These are phyloP conservation scores for Hypoxylon rickii DNA, from an alignment of 495 filamentous ascomycete species.

Conservation along the genomic window DNA sequence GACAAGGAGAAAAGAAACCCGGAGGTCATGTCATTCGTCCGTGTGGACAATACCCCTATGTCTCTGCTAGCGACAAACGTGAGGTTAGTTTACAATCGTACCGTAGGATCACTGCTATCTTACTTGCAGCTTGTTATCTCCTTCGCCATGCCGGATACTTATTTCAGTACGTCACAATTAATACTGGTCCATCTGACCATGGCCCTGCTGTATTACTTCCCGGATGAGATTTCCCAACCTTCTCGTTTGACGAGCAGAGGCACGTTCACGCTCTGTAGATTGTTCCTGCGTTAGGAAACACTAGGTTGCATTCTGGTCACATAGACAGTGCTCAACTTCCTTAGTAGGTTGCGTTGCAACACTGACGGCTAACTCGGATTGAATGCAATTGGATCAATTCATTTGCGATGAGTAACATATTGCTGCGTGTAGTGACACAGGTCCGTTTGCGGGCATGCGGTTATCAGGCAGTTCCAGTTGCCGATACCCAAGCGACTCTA, in stretches of 20 bases:
- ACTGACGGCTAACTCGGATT: conserved; percentile 30
- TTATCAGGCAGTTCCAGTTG: no score
- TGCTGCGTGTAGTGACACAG: no score
- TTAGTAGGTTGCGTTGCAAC: conserved; percentile 17
- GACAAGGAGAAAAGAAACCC: background rate
- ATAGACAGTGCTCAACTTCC: no score
- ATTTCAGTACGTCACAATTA: conserved; percentile 15
- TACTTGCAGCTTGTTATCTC: background rate
- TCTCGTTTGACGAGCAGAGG: no score
- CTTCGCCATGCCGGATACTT: conserved; percentile 11
- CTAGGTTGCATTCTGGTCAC: conserved; percentile 5
- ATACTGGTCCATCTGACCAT: conserved; percentile 25
- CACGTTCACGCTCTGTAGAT: conserved; percentile 11
- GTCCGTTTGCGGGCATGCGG: no score
- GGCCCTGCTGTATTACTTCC: conserved; percentile 5
- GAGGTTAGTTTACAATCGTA: no score
- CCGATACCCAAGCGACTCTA: no score
- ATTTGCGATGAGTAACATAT: conserved; percentile 24
- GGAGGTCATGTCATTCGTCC: background rate
- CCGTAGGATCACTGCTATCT: conserved; percentile 1
- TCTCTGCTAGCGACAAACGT: no score
- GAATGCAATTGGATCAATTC: conserved; percentile 31
- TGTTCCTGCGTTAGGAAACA: conserved; percentile 32
- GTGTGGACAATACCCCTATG: no score
- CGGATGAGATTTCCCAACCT: no score